Evolutionary conservation across 345 rosid genomes (phyloP), one percentile per base, ranked within the genome.

Genomic region (Arabis hirsuta): DNA sequence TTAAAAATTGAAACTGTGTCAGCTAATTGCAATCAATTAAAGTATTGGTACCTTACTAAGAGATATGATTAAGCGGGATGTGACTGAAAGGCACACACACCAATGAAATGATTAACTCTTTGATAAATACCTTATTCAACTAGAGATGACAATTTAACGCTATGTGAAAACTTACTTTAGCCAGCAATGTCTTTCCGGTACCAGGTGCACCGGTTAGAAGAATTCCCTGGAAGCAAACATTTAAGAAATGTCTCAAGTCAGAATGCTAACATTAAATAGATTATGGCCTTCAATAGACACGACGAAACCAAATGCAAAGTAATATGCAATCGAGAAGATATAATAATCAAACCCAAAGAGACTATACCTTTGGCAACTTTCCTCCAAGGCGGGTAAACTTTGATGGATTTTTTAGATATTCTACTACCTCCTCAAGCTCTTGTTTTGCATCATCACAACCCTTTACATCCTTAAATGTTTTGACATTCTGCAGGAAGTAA

Each of bases 381-480:
- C 99, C 99, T 62, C 98, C 98, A 27, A 95, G 98, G 63, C 99
- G 96, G 78, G 99, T 95, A 76, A 95, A 95, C 61, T 95, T 95
- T 22, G 94, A 41, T 60, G 99, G 98, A 76, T 90, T 95, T 78
- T 86, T 95, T 0, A 95, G 90, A 81, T 95, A 95, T 80, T 95
- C 99, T 55, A 91, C 99, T 39, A 95, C 94, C 83, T 95, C 99
- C 84, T 90, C 97, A 46, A 95, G 97, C 83, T 95, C 98, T 84
- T 91, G 97, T 81, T 95, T 95, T 66, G 99, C 99, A 84, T 95
- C 99, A 85, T 95, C 98, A 80, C 99, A 95, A 65, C 99, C 99
- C 84, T 91, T 95, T 66, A 95, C 99, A 84, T 95, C 98, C 87
- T 95, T 95, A 78, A 95, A 95, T 31, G 99, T 95, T 85, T 95